Evolutionary conservation across 306 rosid species (phyloP).

Genomic region (barrel medic (Medicago truncatula)): MtrunA17r5.0-ANR NC_053042.1:8452501-8453000

Average conservation of each 20-base stretch:
- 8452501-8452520: constrained; percentile 46
- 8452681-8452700: constrained; percentile 24
- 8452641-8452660: neutral
- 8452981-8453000: constrained; percentile 88
- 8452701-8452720: constrained; percentile 17
- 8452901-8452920: constrained; percentile 89
- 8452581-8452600: too few relatives aligned
- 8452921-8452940: constrained; percentile 81
- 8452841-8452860: constrained; percentile 85
- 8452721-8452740: constrained; percentile 27
- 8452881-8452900: constrained; percentile 90
- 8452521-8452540: neutral
- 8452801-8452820: constrained; percentile 72
- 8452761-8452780: constrained; percentile 20
- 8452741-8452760: constrained; percentile 16
- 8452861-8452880: constrained; percentile 88
- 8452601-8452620: neutral
- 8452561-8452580: too few relatives aligned
- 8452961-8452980: constrained; percentile 87
- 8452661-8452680: constrained; percentile 22
- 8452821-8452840: constrained; percentile 94
- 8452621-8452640: constrained; percentile 2
- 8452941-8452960: constrained; percentile 94
- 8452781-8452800: constrained; percentile 15
- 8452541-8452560: neutral